Base-by-base conservation (phyloP, 371 early-diverging fungal genomes). In the Umbelopsis sp. region DNA sequence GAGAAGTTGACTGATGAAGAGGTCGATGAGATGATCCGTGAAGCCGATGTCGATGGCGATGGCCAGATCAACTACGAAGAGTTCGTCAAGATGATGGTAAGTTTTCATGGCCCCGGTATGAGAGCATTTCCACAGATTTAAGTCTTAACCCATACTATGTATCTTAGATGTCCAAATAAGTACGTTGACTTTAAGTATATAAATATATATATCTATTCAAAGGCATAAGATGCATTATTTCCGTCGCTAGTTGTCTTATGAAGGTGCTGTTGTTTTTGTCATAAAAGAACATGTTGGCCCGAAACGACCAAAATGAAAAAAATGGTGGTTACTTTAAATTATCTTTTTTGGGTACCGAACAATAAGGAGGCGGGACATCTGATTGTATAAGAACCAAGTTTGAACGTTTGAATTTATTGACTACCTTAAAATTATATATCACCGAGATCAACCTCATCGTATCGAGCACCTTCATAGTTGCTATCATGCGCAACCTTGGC, bases 1-100 rank as follows among this genome's bases (percentile, higher is more conserved):
- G 93, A 95, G 76, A 93, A 89, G 80, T 80, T 94, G 70, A 87
- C 90, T 37, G 86, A 87, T 57, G 93, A 91, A 75, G 94, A 95
- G 83, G 91, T 91, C 44, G 91, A 93, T 69, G 93, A 93, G 79
- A 91, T 92, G 87, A 93, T 98, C 63, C 84, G 87, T 67, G 94
- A 92, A 70, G 94, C 93, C 68, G 94, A 94, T 78, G 90, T 91
- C 70, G 92, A 92, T 69, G 93, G 93, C 63, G 90, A 90, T 83
- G 94, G 94, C 66, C 88, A 89, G 72, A 92, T 97, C 74, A 93
- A 96, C 79, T 94, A 94, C 73, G 92, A 95, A 77, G 96, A 95
- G 78, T 97, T 97, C 77, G 92, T 94, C 78, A 94, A 93, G 84
- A 95, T 96, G 92, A 92, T 96, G 92, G 79, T 78, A 76, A 78